phyloP scores from a whole-genome alignment of 148 eudicot species.

The Drosera capensis region DNA sequence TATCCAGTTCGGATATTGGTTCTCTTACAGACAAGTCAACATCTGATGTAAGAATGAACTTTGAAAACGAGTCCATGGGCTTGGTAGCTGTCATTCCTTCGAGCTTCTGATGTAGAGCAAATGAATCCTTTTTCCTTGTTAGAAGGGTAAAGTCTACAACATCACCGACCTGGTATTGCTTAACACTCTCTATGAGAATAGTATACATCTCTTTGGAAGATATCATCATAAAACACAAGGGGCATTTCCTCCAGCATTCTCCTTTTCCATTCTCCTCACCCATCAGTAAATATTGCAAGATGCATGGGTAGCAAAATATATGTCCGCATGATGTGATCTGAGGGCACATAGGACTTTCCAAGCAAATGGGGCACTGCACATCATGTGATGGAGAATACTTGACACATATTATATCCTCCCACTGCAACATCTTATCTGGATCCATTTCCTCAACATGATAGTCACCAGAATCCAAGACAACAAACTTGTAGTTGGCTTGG shows the following conservation, averaged over 20 bases:
- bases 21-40: slow-evolving; percentile 79
- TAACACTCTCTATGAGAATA: slow-evolving; percentile 60
- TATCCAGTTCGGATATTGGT: slow-evolving; percentile 69
- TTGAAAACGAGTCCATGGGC: slow-evolving; percentile 49
- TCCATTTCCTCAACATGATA: slow-evolving; percentile 47
- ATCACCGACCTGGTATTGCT: slow-evolving; percentile 44
- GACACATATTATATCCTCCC: slow-evolving; percentile 93
- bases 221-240: slow-evolving; percentile 77
- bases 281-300: slow-evolving; percentile 57
- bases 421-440: slow-evolving; percentile 76
- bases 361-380: slow-evolving; percentile 82
- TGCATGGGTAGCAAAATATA: slow-evolving; percentile 88
- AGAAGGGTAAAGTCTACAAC: slow-evolving; percentile 54
- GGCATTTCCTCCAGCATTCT: slow-evolving; percentile 78
- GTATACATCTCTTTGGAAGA: slow-evolving; percentile 82
- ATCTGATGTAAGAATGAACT: slow-evolving; percentile 73
- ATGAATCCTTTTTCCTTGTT: slow-evolving; percentile 65
- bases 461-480: slow-evolving; percentile 58
- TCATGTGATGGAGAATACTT: slow-evolving; percentile 62
- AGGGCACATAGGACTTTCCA: slow-evolving; percentile 80
- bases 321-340: slow-evolving; percentile 95
- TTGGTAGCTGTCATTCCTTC: slow-evolving; percentile 19
- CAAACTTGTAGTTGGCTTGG: slow-evolving; percentile 94
- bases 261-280: slow-evolving; percentile 59
- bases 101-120: slow-evolving; percentile 33